Conservation (phyloP, 2,329 filamentous ascomycete species). For the Ophiocordyceps australis region DNA sequence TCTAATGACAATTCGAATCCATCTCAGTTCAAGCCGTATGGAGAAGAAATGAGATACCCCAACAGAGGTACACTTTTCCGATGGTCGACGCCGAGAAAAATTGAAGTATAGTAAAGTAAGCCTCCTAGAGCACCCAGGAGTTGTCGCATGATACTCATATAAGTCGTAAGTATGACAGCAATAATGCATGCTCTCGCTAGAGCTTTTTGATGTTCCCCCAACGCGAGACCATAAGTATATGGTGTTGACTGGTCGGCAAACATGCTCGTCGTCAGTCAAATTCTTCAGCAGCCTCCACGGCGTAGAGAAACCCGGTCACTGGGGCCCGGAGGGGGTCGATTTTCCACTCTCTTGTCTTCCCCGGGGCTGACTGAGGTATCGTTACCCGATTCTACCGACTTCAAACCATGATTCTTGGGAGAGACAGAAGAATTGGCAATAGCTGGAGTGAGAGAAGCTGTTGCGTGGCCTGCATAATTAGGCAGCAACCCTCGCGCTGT, state of each 20-base stretch:
- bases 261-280: neutral
- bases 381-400: slow-evolving; percentile 8
- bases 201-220: slow-evolving; percentile 4
- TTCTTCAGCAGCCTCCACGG: slow-evolving; percentile 1
- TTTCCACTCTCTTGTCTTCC: slow-evolving; percentile 23
- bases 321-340: slow-evolving; percentile 17
- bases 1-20: too few species aligned
- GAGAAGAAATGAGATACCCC: too few species aligned
- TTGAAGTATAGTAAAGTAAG: slow-evolving; percentile 7
- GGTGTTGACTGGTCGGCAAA: slow-evolving; percentile 2
- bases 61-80: too few species aligned
- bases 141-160: slow-evolving; percentile 9
- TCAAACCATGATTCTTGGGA: slow-evolving; percentile 10
- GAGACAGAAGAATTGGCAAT: slow-evolving; percentile 19
- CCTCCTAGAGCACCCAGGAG: slow-evolving; percentile 5
- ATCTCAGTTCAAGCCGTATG: too few species aligned
- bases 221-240: neutral
- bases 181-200: slow-evolving; percentile 12
- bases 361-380: slow-evolving; percentile 4
- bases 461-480: slow-evolving; percentile 31
- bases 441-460: slow-evolving; percentile 27
- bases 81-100: too few species aligned
- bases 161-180: slow-evolving; percentile 13
- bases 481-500: slow-evolving; percentile 36
- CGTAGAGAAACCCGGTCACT: slow-evolving; percentile 2